These are phyloP conservation scores for Dalbergia cultrata DNA, from an alignment of 306 rosid species.

Conservation along the genomic window DNA sequence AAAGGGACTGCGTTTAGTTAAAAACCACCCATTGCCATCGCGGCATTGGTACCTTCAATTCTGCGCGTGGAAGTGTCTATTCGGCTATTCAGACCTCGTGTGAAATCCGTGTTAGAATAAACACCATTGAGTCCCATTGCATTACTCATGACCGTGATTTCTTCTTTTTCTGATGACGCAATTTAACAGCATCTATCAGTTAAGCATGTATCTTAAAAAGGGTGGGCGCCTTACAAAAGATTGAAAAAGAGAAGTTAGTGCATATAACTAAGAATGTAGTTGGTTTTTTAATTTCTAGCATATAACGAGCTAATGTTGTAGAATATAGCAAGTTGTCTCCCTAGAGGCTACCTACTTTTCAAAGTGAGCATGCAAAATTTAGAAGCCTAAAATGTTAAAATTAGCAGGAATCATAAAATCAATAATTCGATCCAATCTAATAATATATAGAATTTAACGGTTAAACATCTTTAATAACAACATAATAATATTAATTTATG, in stretches of 20 bases:
- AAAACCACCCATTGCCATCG: too few species aligned
- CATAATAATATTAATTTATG: too few species aligned
- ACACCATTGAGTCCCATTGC: background rate
- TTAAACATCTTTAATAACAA: too few species aligned
- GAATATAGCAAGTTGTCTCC: too few species aligned
- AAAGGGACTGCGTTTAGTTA: too few species aligned
- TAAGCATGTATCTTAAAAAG: background rate
- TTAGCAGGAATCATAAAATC: too few species aligned
- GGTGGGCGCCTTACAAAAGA: background rate
- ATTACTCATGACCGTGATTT: background rate
- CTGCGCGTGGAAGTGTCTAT: background rate
- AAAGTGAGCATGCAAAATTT: too few species aligned
- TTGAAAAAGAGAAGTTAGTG: background rate
- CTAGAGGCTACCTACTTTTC: too few species aligned
- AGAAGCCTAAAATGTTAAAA: too few species aligned
- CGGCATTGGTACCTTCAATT: background rate
- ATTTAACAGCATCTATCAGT: background rate
- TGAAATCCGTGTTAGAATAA: conserved; percentile 44
- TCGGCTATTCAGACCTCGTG: background rate
- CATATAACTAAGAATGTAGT: background rate
- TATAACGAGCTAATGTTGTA: too few species aligned
- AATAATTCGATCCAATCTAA: too few species aligned
- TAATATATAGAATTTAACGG: too few species aligned
- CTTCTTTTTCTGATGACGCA: background rate
- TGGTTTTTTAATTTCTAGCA: background rate